Conservation (phyloP, 352 stramenopile species). For the Pythium diclinum region DNA sequence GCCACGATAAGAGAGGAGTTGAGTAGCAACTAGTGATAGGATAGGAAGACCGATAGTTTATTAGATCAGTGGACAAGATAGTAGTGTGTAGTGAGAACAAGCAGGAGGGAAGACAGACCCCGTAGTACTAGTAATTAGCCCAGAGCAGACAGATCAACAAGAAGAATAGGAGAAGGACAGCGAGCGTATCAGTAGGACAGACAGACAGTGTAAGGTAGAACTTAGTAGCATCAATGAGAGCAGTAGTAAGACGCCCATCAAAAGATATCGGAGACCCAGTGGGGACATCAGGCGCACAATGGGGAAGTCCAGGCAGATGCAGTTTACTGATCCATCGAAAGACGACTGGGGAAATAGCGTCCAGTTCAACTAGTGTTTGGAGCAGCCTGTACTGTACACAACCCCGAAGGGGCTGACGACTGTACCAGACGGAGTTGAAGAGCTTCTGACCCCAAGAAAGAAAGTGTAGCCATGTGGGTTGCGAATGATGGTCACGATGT, state of each 20-base stretch:
- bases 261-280: neutral
- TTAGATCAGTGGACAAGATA: neutral
- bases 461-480: neutral
- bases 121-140: constrained; percentile 13
- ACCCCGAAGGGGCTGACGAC: neutral
- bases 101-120: neutral
- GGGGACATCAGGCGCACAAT: neutral
- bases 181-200: neutral
- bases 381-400: too few relatives aligned
- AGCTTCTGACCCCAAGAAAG: neutral
- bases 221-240: neutral
- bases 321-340: constrained; percentile 15
- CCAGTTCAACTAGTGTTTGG: too few relatives aligned
- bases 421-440: constrained; percentile 5
- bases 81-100: constrained; percentile 8
- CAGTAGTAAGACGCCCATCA: neutral
- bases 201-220: neutral
- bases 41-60: neutral
- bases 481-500: neutral
- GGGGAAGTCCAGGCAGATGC: neutral
- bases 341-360: neutral
- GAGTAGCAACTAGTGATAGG: constrained; percentile 1
- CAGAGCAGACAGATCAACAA: constrained; percentile 3
- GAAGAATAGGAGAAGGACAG: neutral
- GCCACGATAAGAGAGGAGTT: neutral